A percentile compares a stretch with the other conserved stretches of the same genome.
phyloP scores from a whole-genome alignment of 2,329 filamentous ascomycete species.

The Pseudocercospora ulei region DNA sequence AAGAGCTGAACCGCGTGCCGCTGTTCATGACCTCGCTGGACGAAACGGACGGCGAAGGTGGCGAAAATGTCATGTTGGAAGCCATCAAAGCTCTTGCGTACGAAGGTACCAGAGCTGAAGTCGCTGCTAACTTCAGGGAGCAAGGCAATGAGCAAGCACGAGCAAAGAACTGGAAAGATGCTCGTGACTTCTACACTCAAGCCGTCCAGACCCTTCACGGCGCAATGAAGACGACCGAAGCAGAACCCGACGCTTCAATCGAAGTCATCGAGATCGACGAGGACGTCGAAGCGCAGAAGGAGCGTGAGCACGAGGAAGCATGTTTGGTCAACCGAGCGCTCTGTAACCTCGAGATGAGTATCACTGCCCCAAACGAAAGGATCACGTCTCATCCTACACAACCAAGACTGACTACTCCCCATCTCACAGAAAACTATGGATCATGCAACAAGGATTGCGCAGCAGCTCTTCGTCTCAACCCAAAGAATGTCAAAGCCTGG shows the following conservation, averaged over 20 bases:
- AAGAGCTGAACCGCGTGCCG: constrained; percentile 60
- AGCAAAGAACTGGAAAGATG: constrained; percentile 64
- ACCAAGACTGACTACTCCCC: constrained; percentile 19
- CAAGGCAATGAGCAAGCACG: constrained; percentile 84
- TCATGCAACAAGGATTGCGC: constrained; percentile 78
- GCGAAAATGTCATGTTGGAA: constrained; percentile 71
- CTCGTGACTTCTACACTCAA: constrained; percentile 83
- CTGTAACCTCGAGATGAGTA: constrained; percentile 74
- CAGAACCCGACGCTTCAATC: constrained; percentile 10
- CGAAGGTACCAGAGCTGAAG: constrained; percentile 78
- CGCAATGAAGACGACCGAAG: constrained; percentile 17
- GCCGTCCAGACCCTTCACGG: constrained; percentile 58
- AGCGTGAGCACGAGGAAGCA: constrained; percentile 59
- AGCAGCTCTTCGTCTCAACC: constrained; percentile 66
- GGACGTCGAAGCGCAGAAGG: constrained; percentile 51
- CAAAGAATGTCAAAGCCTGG: constrained; percentile 75
- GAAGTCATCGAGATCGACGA: constrained; percentile 46
- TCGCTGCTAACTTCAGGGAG: constrained; percentile 75
- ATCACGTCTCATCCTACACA: constrained; percentile 3
- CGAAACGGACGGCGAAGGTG: constrained; percentile 46
- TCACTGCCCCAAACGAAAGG: constrained; percentile 15
- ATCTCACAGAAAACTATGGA: constrained; percentile 64
- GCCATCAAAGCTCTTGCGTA: constrained; percentile 84
- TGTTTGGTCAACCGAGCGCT: constrained; percentile 80
- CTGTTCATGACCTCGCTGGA: constrained; percentile 93